These are phyloP conservation scores for Plasmodium cynomolgi DNA, from an alignment of 169 alveolate genomes.

Conservation along the genomic window DNA sequence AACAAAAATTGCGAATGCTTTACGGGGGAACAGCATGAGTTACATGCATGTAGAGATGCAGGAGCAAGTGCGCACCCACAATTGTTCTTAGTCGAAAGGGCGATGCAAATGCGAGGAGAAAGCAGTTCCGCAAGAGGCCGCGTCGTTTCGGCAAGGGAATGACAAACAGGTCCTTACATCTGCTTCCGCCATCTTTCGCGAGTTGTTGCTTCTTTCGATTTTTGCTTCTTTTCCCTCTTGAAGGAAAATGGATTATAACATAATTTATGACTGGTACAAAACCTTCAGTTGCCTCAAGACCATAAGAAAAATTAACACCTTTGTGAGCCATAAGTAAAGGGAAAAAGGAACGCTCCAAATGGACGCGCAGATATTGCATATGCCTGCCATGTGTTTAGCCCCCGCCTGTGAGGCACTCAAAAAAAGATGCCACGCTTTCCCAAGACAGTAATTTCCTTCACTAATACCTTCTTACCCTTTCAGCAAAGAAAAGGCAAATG, in stretches of 20 bases:
- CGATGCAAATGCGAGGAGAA: background rate
- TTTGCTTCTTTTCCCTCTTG: background rate
- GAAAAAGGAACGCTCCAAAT: background rate
- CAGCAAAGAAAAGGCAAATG: slow-evolving; percentile 50
- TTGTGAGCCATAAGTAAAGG: slow-evolving; percentile 40
- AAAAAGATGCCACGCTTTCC: background rate
- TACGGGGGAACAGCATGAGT: background rate
- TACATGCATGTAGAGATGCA: background rate
- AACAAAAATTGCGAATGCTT: background rate
- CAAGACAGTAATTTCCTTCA: background rate
- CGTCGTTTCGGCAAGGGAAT: background rate
- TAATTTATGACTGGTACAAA: slow-evolving; percentile 12
- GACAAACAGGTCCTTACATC: background rate
- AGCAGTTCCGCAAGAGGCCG: background rate
- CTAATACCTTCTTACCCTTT: background rate
- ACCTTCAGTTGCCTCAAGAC: slow-evolving; percentile 24
- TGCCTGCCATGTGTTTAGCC: background rate
- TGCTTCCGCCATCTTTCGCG: background rate
- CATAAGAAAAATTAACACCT: slow-evolving; percentile 35
- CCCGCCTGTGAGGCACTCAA: background rate
- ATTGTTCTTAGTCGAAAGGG: background rate
- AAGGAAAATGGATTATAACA: slow-evolving; percentile 6
- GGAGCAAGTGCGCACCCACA: background rate
- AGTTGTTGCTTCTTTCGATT: background rate
- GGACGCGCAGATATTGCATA: background rate